Evolutionary conservation across 768 basidiomycete species (phyloP), one percentile per base, ranked within the genome.

Genomic region (Paxillus ammoniavirescens): DNA sequence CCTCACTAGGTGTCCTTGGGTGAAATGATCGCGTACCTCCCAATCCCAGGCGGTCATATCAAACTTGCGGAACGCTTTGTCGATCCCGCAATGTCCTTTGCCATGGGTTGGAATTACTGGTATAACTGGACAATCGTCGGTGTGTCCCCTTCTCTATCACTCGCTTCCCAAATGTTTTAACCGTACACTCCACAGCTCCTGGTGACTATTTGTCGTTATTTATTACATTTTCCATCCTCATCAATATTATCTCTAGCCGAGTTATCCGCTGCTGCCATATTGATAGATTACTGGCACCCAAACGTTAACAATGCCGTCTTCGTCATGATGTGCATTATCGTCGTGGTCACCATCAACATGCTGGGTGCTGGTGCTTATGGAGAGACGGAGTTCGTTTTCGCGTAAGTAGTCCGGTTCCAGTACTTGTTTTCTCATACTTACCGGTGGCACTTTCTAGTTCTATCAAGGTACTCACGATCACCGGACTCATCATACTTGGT

Each of bases 401-500:
- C 91, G 77, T 87, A 56, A 9, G 65, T 65, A 13, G 6, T 46
- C n/a, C 8, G 15, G 5, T 9, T 3, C 13, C 8, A 14, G 26
- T 10, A 1, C 15, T 10, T 35, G 40, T n/a, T 47, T 36, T 23
- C 35, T n/a, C 0, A 48, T 30, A 35, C 15, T 56, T 23, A 28
- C 42, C 31, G 26, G 59, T 13, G 0, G 21, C 4, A 4, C 21
- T 28, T 12, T 47, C 21, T 42, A 72, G 82, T 4, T 91, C 89
- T 8, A 91, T 96, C 74, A 95, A 95, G 70, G 89, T 96, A n/a
- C 70, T 95, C 56, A 88, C 89, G 0, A 89, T 93, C 59, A 79
- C 77, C 4, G 91, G 87, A 53, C 75, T 84, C 36, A 85, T 85
- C 49, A 83, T 86, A 56, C 64, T 86, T n/a, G 84, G 84, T 8